Percentiles rank a stretch among this genome's conserved stretches.
Evolutionary conservation across 768 basidiomycete species (phyloP).

Genomic region (Pholiota microspora): DNA sequence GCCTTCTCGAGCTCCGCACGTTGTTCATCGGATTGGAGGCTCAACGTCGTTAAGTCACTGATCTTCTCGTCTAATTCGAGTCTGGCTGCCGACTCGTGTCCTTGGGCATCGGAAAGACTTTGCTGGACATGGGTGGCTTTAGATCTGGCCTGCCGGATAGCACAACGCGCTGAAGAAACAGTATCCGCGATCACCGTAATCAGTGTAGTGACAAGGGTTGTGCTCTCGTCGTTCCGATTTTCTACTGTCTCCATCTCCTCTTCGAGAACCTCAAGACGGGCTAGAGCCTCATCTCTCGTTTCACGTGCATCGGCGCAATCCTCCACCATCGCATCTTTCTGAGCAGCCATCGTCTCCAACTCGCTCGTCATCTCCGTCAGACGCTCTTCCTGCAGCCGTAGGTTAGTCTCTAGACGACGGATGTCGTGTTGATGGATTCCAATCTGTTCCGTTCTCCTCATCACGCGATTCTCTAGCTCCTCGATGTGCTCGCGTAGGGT

Average conservation of each 20-base stretch:
- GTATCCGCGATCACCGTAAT: conserved; percentile 38
- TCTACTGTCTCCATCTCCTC: conserved; percentile 49
- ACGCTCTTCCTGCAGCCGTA: conserved; percentile 72
- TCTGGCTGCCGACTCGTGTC: conserved; percentile 6
- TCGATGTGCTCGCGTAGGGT: conserved; percentile 63
- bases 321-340: conserved; percentile 82
- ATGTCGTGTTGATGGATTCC: conserved; percentile 80
- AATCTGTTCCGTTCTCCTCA: conserved; percentile 70
- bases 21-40: conserved; percentile 12
- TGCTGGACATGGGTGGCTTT: conserved; percentile 4
- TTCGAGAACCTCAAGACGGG: conserved; percentile 58
- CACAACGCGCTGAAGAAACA: conserved; percentile 21
- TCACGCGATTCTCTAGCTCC: conserved; percentile 64
- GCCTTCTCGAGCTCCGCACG: conserved; percentile 11
- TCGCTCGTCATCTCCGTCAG: conserved; percentile 68
- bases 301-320: conserved; percentile 80
- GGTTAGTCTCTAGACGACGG: conserved; percentile 70
- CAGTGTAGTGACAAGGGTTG: conserved; percentile 34
- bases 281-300: conserved; percentile 63
- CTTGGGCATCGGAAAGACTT: conserved; percentile 3
- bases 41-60: neutral
- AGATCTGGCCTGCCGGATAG: conserved; percentile 10
- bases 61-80: conserved; percentile 13
- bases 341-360: conserved; percentile 58
- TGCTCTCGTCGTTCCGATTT: conserved; percentile 22